Percentiles rank a stretch among this genome's conserved stretches.
Evolutionary conservation across 2,329 filamentous ascomycete species (phyloP).

Genomic region (Gyromitra esculenta): DNA sequence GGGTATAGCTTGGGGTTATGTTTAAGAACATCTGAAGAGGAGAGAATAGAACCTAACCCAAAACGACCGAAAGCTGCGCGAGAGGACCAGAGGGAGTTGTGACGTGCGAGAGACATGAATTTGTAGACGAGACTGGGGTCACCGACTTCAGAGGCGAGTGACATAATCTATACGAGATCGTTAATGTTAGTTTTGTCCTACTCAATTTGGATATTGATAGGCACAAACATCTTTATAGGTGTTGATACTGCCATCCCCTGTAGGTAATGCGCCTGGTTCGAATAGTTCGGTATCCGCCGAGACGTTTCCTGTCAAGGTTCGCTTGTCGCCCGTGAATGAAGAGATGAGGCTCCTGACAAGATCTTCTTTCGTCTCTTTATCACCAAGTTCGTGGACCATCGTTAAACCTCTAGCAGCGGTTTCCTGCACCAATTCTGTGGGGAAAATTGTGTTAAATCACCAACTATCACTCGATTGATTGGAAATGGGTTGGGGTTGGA

Average conservation of each 20-base stretch:
- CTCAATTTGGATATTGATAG: background rate
- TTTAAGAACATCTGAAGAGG: constrained; percentile 72
- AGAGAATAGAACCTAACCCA: constrained; percentile 88
- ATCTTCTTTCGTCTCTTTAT: constrained; percentile 79
- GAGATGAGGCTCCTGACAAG: constrained; percentile 87
- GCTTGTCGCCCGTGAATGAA: constrained; percentile 82
- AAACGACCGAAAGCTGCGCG: constrained; percentile 94
- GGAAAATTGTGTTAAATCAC: constrained; percentile 17
- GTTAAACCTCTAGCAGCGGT: constrained; percentile 89
- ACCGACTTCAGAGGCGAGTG: constrained; percentile 91
- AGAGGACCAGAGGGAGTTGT: constrained; percentile 97
- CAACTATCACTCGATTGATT: constrained; percentile 27
- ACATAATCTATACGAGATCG: constrained; percentile 71
- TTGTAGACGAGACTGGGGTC: constrained; percentile 97
- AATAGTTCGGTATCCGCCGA: constrained; percentile 92
- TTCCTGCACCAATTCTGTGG: constrained; percentile 82
- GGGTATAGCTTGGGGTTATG: constrained; percentile 94
- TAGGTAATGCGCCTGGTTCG: constrained; percentile 87
- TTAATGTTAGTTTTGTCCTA: background rate
- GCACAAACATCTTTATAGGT: constrained; percentile 81
- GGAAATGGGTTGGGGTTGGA: background rate
- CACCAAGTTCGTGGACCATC: constrained; percentile 93
- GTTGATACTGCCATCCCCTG: constrained; percentile 88
- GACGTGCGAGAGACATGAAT: constrained; percentile 96
- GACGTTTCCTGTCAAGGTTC: constrained; percentile 77